Evolutionary conservation across 805 yeast genomes (phyloP), one percentile per base, ranked within the genome.

Genomic region (Kuraishia capsulata): DNA sequence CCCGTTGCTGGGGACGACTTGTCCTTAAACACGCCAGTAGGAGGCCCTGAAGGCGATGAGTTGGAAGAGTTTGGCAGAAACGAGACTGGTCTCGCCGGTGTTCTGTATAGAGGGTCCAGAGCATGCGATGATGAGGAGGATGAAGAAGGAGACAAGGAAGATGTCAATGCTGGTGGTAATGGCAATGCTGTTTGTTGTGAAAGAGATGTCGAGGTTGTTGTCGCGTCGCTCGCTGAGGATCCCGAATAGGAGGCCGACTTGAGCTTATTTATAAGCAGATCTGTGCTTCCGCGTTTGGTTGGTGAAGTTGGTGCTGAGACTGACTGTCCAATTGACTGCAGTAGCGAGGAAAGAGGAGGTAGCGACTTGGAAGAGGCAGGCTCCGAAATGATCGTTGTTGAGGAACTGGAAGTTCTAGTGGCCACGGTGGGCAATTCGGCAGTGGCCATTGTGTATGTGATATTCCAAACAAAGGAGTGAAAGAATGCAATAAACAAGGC

Each of bases 291-390:
- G 13, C 14, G 19, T 4, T 14, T 23, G 18, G 36, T 33, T 21
- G 36, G 36, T 16, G 36, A 33, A 28, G 36, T 14, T 4, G 36
- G 36, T 28, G n/a, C 36, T 11, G 36, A 33, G 36, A n/a, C 20
- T 28, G 36, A 21, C 26, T 6, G 8, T 5, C 31, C 31, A 17
- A 28, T 6, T 5, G 31, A 28, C 31, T 33, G 19, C 17, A 34
- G 31, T n/a, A 34, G 21, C n/a, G 37, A 25, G 4, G 31, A 25
- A 14, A 34, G 31, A 13, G 37, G 37, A 11, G 37, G 37, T 16
- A 34, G 31, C n/a, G 37, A 34, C 18, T 16, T 33, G 20, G 31
- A 11, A 5, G 13, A 13, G 8, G 31, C 9, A 6, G 17, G 9
- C 10, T 14, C 18, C 8, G 20, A 17, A 16, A n/a, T n/a, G n/a